These are phyloP conservation scores for Aspergillus sergii DNA, from an alignment of 2,329 filamentous ascomycete genomes.

Conservation along the genomic window DNA sequence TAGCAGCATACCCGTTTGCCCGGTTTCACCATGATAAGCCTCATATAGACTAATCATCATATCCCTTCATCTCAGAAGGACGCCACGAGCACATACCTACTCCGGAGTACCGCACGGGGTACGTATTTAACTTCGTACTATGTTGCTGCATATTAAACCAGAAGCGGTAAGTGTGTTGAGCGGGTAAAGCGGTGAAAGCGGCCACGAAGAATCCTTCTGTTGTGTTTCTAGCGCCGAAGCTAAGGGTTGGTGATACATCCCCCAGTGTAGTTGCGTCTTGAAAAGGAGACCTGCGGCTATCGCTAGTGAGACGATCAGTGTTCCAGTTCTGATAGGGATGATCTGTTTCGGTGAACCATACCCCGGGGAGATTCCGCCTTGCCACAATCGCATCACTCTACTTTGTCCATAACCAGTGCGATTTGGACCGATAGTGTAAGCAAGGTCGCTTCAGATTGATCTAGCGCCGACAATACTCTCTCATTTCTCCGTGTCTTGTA, in stretches of 20 bases:
- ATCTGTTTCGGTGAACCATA: neutral
- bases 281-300: neutral
- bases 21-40: neutral
- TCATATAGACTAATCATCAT: neutral
- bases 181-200: conserved; percentile 22
- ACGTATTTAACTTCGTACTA: neutral
- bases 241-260: conserved; percentile 23
- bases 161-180: conserved; percentile 1
- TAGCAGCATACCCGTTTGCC: neutral
- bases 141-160: neutral
- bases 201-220: conserved; percentile 31
- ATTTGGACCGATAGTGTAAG: neutral
- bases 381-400: neutral
- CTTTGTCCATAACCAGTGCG: neutral
- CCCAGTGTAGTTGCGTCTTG: neutral
- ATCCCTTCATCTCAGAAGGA: neutral
- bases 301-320: conserved; percentile 1
- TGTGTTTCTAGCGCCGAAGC: conserved; percentile 36
- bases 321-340: neutral
- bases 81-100: neutral
- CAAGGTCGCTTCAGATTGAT: neutral
- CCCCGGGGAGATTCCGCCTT: neutral
- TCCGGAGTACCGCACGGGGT: neutral
- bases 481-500: neutral
- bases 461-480: neutral